Evolutionary conservation across 2,329 filamentous ascomycete species (phyloP), one percentile per base, ranked within the genome.

Genomic region (Botrytis porri): DNA sequence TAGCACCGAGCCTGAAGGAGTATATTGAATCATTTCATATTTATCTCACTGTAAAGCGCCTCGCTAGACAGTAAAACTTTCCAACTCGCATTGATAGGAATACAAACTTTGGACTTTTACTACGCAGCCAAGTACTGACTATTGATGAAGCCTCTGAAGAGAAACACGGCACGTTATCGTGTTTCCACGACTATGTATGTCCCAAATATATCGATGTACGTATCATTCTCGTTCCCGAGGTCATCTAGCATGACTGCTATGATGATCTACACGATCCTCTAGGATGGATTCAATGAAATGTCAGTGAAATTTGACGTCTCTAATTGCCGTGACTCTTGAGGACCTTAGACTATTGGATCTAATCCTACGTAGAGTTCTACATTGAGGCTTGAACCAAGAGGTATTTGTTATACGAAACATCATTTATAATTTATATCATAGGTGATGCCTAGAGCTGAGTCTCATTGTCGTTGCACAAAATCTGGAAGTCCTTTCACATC

Each of bases 361-460:
- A 65, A 48, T 12, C 16, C 20, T 45, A 22, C 25, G 7, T 37
- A 39, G 32, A 39, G 39, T 43, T 41, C 61, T 29, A 20, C 37
- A n/a, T 37, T 29, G 32, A 22, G 32, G 63, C 63, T 66, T 51
- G 32, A 66, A 29, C 32, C 63, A 51, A 66, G 5, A 69, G 35
- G 35, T 29, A 59, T 29, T 25, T 25, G 57, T 51, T 37, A 18
- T 37, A 70, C 69, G 39, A 10, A 37, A 39, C 22, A 29, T 45
- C 41, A 9, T 18, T 7, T 18, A 37, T 43, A 22, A n/a, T 54
- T 32, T 2, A 51, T 3, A 39, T 9, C 32, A 62, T 9, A 29
- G n/a, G n/a, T 64, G 69, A 25, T 64, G 69, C 69, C 69, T 71
- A 54, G 59, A 71, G 69, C 69, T 64, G 60, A 57, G n/a, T 35